Conservation (phyloP, 1,284 basidiomycete species). For the Microbotryum intermedium region DNA sequence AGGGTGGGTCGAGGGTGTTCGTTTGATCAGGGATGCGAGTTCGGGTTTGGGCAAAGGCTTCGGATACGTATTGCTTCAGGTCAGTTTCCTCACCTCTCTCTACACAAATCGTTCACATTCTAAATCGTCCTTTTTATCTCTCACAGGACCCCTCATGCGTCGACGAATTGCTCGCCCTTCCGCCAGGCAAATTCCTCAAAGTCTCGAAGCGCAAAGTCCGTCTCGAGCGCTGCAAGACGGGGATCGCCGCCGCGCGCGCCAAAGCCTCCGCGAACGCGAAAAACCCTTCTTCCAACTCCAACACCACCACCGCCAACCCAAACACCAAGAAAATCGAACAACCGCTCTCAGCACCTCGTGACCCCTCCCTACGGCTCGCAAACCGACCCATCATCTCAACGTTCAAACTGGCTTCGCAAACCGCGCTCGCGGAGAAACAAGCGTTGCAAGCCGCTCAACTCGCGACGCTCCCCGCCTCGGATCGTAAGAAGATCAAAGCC, state of each 20-base stretch:
- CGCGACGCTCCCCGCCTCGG: constrained; percentile 67
- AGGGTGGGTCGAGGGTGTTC: constrained; percentile 71
- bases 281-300: background rate
- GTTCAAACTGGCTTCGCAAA: background rate
- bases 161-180: constrained; percentile 72
- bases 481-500: constrained; percentile 71
- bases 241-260: constrained; percentile 32
- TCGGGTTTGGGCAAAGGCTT: constrained; percentile 98
- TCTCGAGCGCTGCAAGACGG: constrained; percentile 70
- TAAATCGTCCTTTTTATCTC: background rate
- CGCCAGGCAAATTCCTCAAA: constrained; percentile 60
- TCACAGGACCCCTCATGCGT: constrained; percentile 73
- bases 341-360: constrained; percentile 13
- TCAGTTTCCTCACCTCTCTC: constrained; percentile 42
- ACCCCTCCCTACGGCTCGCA: constrained; percentile 8
- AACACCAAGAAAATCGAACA: background rate
- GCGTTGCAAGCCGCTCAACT: constrained; percentile 60
- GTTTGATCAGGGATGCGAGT: constrained; percentile 81
- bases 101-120: background rate
- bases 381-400: background rate
- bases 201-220: constrained; percentile 83
- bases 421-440: constrained; percentile 13
- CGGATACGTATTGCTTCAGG: constrained; percentile 81
- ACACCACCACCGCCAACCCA: background rate
- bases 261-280: constrained; percentile 9